These are phyloP conservation scores for Pythium grandisporangium DNA, from an alignment of 352 stramenopile species.

Conservation along the genomic window DNA sequence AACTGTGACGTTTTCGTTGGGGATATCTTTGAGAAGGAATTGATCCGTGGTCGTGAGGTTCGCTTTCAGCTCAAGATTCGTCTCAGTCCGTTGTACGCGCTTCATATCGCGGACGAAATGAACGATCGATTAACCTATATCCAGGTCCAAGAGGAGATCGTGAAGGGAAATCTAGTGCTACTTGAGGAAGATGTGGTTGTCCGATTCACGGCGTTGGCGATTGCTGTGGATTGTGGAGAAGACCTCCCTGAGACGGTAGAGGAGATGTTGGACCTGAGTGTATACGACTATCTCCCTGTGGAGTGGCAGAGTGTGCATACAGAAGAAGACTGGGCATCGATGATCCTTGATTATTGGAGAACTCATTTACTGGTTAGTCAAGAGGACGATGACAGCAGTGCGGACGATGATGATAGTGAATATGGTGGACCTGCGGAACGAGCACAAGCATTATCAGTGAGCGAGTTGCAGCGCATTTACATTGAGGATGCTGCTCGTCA, in stretches of 20 bases:
- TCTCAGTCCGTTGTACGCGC: conserved; percentile 67
- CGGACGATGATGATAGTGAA: no score
- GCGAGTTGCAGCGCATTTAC: conserved; percentile 73
- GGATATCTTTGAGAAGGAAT: conserved; percentile 88
- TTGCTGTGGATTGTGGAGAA: conserved; percentile 75
- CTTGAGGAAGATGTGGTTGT: conserved; percentile 69
- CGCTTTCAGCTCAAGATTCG: conserved; percentile 92
- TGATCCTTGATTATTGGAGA: conserved; percentile 51
- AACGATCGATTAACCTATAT: conserved; percentile 82
- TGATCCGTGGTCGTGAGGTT: conserved; percentile 84
- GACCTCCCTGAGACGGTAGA: conserved; percentile 38
- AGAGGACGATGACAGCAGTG: no score
- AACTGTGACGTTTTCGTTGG: conserved; percentile 79
- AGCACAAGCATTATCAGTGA: conserved; percentile 21
- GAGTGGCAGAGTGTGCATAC: conserved; percentile 61
- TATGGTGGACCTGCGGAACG: no score
- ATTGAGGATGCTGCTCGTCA: conserved; percentile 77
- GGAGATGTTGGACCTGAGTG: conserved; percentile 53
- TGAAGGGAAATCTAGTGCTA: conserved; percentile 80
- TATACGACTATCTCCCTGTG: conserved; percentile 82
- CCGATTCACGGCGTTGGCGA: conserved; percentile 63
- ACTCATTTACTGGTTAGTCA: conserved; percentile 44
- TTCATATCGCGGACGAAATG: conserved; percentile 81
- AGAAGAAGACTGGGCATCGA: conserved; percentile 75
- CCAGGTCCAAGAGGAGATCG: conserved; percentile 90